Conservation (phyloP, 2,329 filamentous ascomycete species). For the Alternaria dauci region DNA sequence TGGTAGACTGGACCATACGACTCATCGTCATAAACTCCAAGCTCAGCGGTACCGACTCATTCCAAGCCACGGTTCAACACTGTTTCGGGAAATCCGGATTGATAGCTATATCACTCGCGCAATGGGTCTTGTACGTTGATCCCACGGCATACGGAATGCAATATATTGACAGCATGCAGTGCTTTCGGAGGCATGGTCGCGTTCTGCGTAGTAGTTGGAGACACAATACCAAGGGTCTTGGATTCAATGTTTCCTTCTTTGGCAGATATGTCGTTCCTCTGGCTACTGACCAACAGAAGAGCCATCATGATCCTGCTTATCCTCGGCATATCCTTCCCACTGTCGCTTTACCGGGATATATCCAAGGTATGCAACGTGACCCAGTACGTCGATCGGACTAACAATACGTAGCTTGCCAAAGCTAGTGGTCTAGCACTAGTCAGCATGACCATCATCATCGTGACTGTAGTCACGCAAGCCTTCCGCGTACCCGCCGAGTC, state of each 20-base stretch:
- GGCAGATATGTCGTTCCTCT: conserved; percentile 75
- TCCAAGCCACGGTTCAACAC: conserved; percentile 94
- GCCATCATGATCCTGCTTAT: conserved; percentile 90
- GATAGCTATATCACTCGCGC: conserved; percentile 87
- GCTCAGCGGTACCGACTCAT: conserved; percentile 89
- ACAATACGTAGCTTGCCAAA: conserved; percentile 78
- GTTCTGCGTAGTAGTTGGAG: conserved; percentile 96
- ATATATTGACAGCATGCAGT: conserved; percentile 49
- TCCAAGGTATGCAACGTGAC: conserved; percentile 68
- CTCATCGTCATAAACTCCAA: conserved; percentile 98
- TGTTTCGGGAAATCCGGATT: conserved; percentile 91
- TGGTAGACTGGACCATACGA: conserved; percentile 96
- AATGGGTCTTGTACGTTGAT: conserved; percentile 81
- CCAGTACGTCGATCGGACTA: conserved; percentile 33
- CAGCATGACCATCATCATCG: conserved; percentile 89
- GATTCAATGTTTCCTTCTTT: conserved; percentile 81
- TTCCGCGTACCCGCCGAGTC: conserved; percentile 74
- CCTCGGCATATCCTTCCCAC: conserved; percentile 84
- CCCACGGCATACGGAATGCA: background rate
- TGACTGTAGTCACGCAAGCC: conserved; percentile 87
- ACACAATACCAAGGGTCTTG: conserved; percentile 92
- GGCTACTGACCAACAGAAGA: conserved; percentile 80
- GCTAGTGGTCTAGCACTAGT: conserved; percentile 91
- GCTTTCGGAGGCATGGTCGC: conserved; percentile 99
- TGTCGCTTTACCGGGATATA: conserved; percentile 95